Percentiles rank a stretch among this genome's conserved stretches.
phyloP scores from a whole-genome alignment of 352 stramenopile genomes.

The Phytophthora agathidicida region DNA sequence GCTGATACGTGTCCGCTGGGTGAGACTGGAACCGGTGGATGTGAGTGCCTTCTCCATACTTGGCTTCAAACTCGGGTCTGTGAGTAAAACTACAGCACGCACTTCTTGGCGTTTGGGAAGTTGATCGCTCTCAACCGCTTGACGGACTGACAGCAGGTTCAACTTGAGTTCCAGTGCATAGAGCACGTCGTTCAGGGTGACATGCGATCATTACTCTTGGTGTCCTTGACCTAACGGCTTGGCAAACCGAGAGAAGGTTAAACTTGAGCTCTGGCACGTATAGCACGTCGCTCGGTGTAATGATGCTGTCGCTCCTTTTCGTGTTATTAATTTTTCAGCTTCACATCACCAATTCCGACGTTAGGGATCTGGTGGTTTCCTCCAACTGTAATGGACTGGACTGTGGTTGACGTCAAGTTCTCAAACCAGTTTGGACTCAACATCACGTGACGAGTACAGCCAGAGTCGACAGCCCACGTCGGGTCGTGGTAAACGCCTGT shows the following conservation, averaged over 20 bases:
- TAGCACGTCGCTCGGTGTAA: neutral
- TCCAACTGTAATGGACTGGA: conserved; percentile 11
- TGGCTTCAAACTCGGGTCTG: too few species aligned
- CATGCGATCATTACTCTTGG: neutral
- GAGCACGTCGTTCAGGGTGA: neutral
- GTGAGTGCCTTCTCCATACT: too few species aligned
- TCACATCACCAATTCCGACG: conserved; percentile 5
- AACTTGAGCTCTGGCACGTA: conserved; percentile 16
- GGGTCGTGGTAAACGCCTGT: neutral
- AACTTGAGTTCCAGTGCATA: conserved; percentile 13
- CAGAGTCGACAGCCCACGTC: conserved; percentile 14
- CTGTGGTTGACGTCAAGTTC: neutral
- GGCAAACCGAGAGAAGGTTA: conserved; percentile 18
- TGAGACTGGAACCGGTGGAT: too few species aligned
- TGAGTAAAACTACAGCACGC: too few species aligned
- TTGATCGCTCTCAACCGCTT: too few species aligned
- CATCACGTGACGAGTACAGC: conserved; percentile 2
- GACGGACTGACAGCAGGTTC: conserved; percentile 18
- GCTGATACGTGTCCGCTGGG: too few species aligned
- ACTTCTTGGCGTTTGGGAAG: too few species aligned
- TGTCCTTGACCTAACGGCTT: neutral
- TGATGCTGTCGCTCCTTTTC: neutral
- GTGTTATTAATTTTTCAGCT: neutral
- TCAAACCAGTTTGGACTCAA: conserved; percentile 14
- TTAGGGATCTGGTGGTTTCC: conserved; percentile 11